Evolutionary conservation across 257 asterid species (phyloP).

Genomic region (Solanum etuberosum): DNA sequence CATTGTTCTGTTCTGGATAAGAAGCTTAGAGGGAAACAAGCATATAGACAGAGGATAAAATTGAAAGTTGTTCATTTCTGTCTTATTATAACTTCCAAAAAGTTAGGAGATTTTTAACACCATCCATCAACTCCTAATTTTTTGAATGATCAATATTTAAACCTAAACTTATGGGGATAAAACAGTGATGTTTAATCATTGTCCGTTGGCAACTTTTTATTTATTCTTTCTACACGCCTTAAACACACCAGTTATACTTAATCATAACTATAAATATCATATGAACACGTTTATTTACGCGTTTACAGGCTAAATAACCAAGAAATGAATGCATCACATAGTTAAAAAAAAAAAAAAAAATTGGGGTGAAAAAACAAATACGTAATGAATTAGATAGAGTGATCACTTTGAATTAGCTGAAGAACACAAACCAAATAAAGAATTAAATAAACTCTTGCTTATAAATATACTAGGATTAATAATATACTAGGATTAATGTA

Average conservation of each 20-base stretch:
- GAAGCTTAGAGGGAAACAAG: conserved; percentile 3
- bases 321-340: neutral
- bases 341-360: no score
- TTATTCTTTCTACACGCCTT: neutral
- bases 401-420: neutral
- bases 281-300: neutral
- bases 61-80: neutral
- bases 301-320: neutral
- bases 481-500: no score
- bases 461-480: no score
- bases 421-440: neutral
- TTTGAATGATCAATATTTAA: neutral
- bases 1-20: neutral
- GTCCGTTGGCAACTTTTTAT: neutral
- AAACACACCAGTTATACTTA: neutral
- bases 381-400: neutral
- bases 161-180: neutral
- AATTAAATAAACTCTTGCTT: neutral
- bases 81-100: neutral
- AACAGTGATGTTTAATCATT: neutral
- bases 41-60: neutral
- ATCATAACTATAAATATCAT: neutral
- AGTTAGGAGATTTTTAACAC: neutral
- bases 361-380: neutral
- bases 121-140: neutral